Evolutionary conservation across 768 basidiomycete species (phyloP), one percentile per base, ranked within the genome.

Genomic region (Paxillus ammoniavirescens): DNA sequence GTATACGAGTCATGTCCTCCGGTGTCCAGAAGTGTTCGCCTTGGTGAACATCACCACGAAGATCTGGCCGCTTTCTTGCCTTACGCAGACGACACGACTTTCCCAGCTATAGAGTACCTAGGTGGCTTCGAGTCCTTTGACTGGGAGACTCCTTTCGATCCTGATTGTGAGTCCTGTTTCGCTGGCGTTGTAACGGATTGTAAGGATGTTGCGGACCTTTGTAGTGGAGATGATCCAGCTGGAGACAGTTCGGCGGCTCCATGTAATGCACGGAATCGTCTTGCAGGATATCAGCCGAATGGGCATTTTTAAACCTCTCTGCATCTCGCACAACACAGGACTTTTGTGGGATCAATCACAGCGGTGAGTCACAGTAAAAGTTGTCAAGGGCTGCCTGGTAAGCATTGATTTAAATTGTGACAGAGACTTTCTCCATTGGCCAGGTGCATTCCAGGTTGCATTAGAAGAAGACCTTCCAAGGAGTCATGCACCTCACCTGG

Each of bases 1-100:
- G 40, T 51, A 1, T 83, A 83, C 55, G 75, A 77, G 14, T 68
- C 68, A n/a, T 83, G 82, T 56, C 69, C 82, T 0, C 76, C 82
- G 0, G 53, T 64, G 1, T 71, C 72, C 1, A 61, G 64, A 15
- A 81, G 69, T 52, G 56, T 73, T 41, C 17, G 50, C 14, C 33
- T 57, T 35, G 28, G 59, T 14, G 12, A 6, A 8, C 2, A 9
- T 2, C 35, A 5, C 4, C 43, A 59, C 5, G 53, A 42, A 3
- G 1, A 57, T 1, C 36, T 31, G 4, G 37, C 53, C 2, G 12
- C 47, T 0, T 83, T 82, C 42, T 52, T 77, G 5, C 80, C 80
- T 0, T 81, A 76, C 47, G 75, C 77, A 3, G 82, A 83, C 42
- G 77, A 83, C 40, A 58, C 64, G 0, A 15, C 8, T 0, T 82